phyloP scores from a whole-genome alignment of 768 basidiomycete species.

The Chlorophyllum brunneum region DNA sequence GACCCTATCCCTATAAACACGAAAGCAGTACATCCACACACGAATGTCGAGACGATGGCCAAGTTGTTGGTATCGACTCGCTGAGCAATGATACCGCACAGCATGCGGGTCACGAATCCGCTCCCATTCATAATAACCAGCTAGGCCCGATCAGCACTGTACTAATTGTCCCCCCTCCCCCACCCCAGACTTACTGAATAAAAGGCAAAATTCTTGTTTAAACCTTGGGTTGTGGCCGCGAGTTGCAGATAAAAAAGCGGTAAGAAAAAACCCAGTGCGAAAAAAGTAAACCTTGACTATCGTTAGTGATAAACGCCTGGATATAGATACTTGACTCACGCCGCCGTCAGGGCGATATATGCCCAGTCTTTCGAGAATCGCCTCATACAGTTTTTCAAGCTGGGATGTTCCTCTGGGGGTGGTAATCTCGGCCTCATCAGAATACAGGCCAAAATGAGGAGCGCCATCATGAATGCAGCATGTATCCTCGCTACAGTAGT shows the following conservation, averaged over 20 bases:
- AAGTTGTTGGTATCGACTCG: neutral
- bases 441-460: slow-evolving; percentile 19
- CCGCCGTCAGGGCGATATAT: slow-evolving; percentile 14
- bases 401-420: slow-evolving; percentile 23
- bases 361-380: slow-evolving; percentile 16
- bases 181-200: slow-evolving; percentile 22
- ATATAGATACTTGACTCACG: slow-evolving; percentile 9
- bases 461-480: slow-evolving; percentile 9
- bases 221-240: slow-evolving; percentile 27
- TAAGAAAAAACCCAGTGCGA: slow-evolving; percentile 24
- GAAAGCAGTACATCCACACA: slow-evolving; percentile 29
- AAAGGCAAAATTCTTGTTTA: slow-evolving; percentile 25
- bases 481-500: slow-evolving; percentile 5
- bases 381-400: slow-evolving; percentile 1
- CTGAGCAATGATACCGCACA: neutral
- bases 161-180: too few species aligned
- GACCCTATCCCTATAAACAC: slow-evolving; percentile 26
- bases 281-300: slow-evolving; percentile 9
- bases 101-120: neutral
- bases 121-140: neutral
- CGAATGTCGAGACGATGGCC: slow-evolving; percentile 27
- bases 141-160: neutral
- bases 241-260: slow-evolving; percentile 40
- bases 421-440: slow-evolving; percentile 22
- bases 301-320: too few species aligned